Evolutionary conservation across 306 rosid species (phyloP).

Genomic region (Prunus davidiana): DNA sequence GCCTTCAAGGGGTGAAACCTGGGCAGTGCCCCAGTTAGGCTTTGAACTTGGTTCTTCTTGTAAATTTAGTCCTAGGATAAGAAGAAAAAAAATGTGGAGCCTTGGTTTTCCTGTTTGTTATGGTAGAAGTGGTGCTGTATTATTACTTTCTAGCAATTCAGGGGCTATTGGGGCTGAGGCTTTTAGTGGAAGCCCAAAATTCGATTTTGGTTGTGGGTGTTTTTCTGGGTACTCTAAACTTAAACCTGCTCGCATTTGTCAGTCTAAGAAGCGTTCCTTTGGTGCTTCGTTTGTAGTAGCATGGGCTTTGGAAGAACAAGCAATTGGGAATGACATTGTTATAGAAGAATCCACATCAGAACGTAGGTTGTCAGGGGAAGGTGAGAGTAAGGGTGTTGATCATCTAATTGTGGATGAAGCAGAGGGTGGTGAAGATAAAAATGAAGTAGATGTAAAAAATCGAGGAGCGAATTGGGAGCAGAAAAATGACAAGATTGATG

Average conservation of each 20-base stretch:
- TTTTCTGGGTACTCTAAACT: constrained; percentile 32
- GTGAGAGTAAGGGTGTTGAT: constrained; percentile 23
- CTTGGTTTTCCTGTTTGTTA: constrained; percentile 37
- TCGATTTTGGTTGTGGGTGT: constrained; percentile 46
- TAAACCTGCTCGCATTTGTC: constrained; percentile 37
- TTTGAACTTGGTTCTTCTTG: constrained; percentile 34
- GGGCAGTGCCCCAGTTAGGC: constrained; percentile 30
- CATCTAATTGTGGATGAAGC: constrained; percentile 25
- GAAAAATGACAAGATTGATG: constrained; percentile 49
- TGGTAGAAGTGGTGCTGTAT: constrained; percentile 20
- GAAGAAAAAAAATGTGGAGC: constrained; percentile 36
- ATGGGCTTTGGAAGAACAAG: constrained; percentile 50
- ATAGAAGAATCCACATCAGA: constrained; percentile 26
- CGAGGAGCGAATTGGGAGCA: constrained; percentile 28
- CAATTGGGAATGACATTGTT: constrained; percentile 35
- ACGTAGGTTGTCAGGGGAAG: constrained; percentile 18
- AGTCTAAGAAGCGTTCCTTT: constrained; percentile 35
- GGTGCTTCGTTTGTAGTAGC: constrained; percentile 46
- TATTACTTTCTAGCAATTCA: constrained; percentile 31
- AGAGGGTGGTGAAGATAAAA: constrained; percentile 16
- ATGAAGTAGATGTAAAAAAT: constrained; percentile 23
- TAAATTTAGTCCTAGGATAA: constrained; percentile 21
- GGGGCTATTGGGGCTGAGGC: constrained; percentile 25
- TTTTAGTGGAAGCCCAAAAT: constrained; percentile 32
- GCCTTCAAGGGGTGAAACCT: constrained; percentile 31